These are phyloP conservation scores for Exidia glandulosa DNA, from an alignment of 768 basidiomycete genomes.

Conservation along the genomic window DNA sequence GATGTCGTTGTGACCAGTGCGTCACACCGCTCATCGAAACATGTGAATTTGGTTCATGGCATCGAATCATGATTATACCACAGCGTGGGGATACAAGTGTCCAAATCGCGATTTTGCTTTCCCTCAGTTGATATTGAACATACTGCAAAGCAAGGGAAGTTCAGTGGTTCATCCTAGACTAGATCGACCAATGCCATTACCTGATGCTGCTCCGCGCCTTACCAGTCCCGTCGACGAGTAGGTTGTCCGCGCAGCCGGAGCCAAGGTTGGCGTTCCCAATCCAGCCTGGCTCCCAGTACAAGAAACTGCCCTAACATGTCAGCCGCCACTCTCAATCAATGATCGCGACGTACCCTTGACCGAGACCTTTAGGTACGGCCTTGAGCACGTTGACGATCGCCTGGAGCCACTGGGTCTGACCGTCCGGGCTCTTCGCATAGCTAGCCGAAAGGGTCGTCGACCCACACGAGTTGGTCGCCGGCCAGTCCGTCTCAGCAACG, in stretches of 20 bases:
- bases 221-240: conserved; percentile 40
- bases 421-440: conserved; percentile 36
- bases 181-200: background rate
- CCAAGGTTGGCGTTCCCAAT: conserved; percentile 38
- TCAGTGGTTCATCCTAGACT: background rate
- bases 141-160: background rate
- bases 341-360: conserved; percentile 32
- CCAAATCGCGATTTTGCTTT: too few species aligned
- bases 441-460: conserved; percentile 36
- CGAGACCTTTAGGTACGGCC: conserved; percentile 22
- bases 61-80: too few species aligned
- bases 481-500: conserved; percentile 59
- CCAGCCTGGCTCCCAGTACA: conserved; percentile 65
- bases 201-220: conserved; percentile 16
- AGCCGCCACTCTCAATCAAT: conserved; percentile 20
- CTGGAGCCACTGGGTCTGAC: conserved; percentile 43
- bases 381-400: conserved; percentile 38
- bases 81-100: too few species aligned
- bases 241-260: conserved; percentile 26
- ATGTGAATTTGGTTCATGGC: too few species aligned
- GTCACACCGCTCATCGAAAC: too few species aligned
- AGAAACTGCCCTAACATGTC: background rate
- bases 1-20: too few species aligned
- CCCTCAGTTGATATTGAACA: background rate
- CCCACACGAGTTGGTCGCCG: conserved; percentile 32